phyloP scores from a whole-genome alignment of 768 basidiomycete species.

The Pleurotus tuoliensis region DNA sequence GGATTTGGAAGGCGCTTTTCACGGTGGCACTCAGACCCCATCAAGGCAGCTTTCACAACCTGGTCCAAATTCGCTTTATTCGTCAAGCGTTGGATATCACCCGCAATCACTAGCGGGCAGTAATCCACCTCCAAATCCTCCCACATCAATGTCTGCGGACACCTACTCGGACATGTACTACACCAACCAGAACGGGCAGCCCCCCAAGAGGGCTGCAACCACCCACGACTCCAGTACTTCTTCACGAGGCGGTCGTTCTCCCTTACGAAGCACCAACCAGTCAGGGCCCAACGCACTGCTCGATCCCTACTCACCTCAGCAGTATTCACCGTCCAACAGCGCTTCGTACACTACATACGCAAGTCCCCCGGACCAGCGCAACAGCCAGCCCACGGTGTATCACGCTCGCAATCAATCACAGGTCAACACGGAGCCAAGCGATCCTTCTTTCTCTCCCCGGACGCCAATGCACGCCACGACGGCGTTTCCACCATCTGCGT shows the following conservation, averaged over 20 bases:
- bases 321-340: constrained; percentile 60
- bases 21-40: constrained; percentile 30
- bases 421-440: constrained; percentile 50
- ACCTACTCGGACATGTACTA: constrained; percentile 56
- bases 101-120: constrained; percentile 39
- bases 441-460: constrained; percentile 54
- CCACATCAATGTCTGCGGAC: constrained; percentile 39
- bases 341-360: constrained; percentile 45
- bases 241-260: constrained; percentile 54
- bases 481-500: constrained; percentile 37
- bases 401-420: constrained; percentile 56
- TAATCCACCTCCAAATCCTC: constrained; percentile 25
- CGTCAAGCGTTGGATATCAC: constrained; percentile 55
- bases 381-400: constrained; percentile 35
- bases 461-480: constrained; percentile 31
- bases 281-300: constrained; percentile 46
- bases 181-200: constrained; percentile 44
- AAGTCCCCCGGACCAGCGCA: constrained; percentile 36
- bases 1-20: constrained; percentile 56
- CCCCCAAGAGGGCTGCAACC: constrained; percentile 53
- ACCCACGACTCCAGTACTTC: constrained; percentile 49
- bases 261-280: constrained; percentile 51
- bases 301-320: constrained; percentile 70
- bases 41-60: constrained; percentile 39
- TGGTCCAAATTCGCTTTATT: constrained; percentile 47